Conservation (phyloP, 805 yeast species). For the Starmerella asiatica region DNA sequence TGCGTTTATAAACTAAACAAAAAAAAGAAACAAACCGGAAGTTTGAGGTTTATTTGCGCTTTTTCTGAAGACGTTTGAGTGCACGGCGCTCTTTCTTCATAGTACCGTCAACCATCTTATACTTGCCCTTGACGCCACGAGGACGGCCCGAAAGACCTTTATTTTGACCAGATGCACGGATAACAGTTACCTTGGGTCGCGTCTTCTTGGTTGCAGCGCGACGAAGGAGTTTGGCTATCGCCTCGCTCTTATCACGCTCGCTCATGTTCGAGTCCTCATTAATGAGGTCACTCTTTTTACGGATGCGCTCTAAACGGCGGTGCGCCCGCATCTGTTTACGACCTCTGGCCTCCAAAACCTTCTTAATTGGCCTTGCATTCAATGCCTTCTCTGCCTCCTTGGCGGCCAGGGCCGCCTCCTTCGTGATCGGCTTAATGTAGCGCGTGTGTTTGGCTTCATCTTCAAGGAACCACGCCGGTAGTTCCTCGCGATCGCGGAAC, state of each 20-base stretch:
- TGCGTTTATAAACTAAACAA: not conserved
- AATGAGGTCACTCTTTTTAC: constrained; percentile 84
- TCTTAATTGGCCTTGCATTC: constrained; percentile 96
- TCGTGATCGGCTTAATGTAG: constrained; percentile 78
- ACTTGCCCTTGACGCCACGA: constrained; percentile 89
- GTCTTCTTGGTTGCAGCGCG: constrained; percentile 54
- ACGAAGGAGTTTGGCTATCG: constrained; percentile 73
- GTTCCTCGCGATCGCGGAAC: constrained; percentile 76
- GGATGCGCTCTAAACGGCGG: constrained; percentile 70
- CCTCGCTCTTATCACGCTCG: constrained; percentile 90
- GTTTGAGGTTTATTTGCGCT: constrained; percentile 48
- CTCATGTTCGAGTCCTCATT: constrained; percentile 77
- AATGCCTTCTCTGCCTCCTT: constrained; percentile 63
- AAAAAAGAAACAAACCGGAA: too few species aligned
- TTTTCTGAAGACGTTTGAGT: constrained; percentile 75
- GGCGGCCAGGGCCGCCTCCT: constrained; percentile 74
- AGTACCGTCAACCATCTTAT: constrained; percentile 98
- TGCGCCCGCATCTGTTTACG: constrained; percentile 90
- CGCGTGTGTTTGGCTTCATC: constrained; percentile 82
- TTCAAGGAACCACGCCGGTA: constrained; percentile 95
- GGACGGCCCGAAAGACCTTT: constrained; percentile 90
- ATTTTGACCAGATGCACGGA: constrained; percentile 75
- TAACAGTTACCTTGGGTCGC: constrained; percentile 76
- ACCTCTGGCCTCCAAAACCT: constrained; percentile 95
- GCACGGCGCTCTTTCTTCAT: constrained; percentile 97